Evolutionary conservation across 257 asterid genomes (phyloP), one percentile per base, ranked within the genome.

Genomic region (Ehretia macrophylla): DNA sequence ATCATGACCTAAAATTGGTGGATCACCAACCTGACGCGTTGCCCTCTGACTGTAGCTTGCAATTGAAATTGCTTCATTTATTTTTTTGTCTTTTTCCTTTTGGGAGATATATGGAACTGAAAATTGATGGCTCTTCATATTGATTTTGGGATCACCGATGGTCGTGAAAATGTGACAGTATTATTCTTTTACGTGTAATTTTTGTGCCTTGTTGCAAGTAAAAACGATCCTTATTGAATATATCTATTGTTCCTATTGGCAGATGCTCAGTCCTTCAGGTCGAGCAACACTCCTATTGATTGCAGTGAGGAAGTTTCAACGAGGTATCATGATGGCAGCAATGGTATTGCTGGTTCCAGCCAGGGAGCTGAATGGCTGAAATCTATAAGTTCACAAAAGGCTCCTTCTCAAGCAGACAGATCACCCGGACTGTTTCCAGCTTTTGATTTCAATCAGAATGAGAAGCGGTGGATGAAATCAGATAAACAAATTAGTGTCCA

Each of bases 321-420:
- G 11, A 77, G 71, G 78, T 72, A 58, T 60, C 88, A 71, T 67
- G 90, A 83, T 68, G 71, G 56, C 63, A 63, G 65, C 38, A 80
- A 84, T 8, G 87, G 83, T 67, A 56, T 78, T 63, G 77, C 73
- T 17, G 82, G 83, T 54, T 56, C 89, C 54, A 78, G 89, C 78
- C 88, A 72, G 58, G 95, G 84, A 69, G 66, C 73, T 5, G 75
- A 63, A 60, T 88, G 98, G 96, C 53, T 75, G 72, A 82, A 81
- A 62, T 64, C 88, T 16, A 42, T 69, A 32, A 50, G 67, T 59
- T 65, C 83, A 37, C 88, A 78, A 35, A 81, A 85, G 71, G 57
- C 76, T 63, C 79, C 77, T n/a, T n/a, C n/a, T 23, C 90, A 68
- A 23, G 51, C 81, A 71, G 95, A 84, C 54, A 82, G 69, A 19